Percentiles rank a stretch among this genome's conserved stretches.
Evolutionary conservation across 2,329 filamentous ascomycete genomes (phyloP).

Genomic region (Colletotrichum sp.): DNA sequence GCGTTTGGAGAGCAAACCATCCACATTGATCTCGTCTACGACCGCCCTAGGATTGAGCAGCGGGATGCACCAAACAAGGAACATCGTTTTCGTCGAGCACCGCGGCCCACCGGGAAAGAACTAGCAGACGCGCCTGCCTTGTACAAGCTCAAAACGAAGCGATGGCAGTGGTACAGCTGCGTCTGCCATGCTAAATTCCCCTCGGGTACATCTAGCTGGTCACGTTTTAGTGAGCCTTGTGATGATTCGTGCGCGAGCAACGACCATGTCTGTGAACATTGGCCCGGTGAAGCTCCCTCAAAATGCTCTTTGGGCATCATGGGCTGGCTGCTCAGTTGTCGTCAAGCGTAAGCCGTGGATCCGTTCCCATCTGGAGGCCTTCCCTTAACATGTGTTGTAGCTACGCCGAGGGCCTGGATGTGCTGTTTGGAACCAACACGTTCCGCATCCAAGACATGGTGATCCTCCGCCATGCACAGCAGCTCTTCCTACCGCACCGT

Average conservation of each 20-base stretch:
- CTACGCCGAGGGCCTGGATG: constrained; percentile 13
- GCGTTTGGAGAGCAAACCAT: constrained; percentile 26
- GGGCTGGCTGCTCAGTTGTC: constrained; percentile 12
- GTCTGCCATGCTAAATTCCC: neutral
- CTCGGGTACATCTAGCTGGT: neutral
- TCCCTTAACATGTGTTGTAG: neutral
- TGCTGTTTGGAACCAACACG: constrained; percentile 19
- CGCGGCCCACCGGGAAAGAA: neutral
- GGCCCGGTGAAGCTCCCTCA: neutral
- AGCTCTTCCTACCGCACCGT: neutral
- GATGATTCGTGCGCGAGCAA: neutral
- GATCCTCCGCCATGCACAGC: neutral
- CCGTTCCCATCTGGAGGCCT: neutral
- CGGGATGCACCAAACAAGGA: constrained; percentile 3
- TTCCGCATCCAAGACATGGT: constrained; percentile 10
- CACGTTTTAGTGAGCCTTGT: neutral
- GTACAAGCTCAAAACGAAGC: neutral
- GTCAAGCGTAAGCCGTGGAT: constrained; percentile 1
- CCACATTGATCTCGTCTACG: constrained; percentile 29
- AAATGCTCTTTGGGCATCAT: constrained; percentile 7
- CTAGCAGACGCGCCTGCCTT: neutral
- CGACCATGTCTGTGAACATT: neutral
- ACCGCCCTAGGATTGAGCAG: neutral
- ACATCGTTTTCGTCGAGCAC: neutral
- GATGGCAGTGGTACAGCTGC: constrained; percentile 9